Percentiles rank a stretch among this genome's conserved stretches.
Evolutionary conservation across 106 monocot species (phyloP).

Genomic region (Platanthera zijinensis): DNA sequence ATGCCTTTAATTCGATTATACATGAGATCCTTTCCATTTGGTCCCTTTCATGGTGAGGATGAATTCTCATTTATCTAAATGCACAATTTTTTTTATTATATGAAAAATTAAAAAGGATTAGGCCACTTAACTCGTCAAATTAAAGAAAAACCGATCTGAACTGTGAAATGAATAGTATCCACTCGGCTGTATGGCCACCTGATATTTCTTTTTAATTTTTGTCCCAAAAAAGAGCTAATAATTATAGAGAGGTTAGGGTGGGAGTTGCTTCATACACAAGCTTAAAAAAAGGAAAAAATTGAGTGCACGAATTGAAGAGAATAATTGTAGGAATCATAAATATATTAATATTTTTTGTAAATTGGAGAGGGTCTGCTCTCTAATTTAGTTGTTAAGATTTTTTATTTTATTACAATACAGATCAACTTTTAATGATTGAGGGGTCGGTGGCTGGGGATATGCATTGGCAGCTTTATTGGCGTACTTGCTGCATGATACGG

Average conservation of each 20-base stretch:
- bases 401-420: not conserved
- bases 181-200: not conserved
- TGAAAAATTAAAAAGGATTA: not conserved
- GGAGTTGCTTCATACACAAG: not conserved
- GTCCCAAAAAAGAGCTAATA: not conserved
- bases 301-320: too few species aligned
- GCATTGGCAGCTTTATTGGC: too few species aligned
- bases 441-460: conserved; percentile 10
- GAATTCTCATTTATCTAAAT: too few species aligned
- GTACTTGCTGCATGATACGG: too few species aligned
- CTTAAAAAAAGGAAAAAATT: not conserved
- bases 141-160: too few species aligned
- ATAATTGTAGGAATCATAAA: not conserved
- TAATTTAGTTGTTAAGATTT: not conserved
- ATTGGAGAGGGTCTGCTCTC: not conserved
- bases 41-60: too few species aligned
- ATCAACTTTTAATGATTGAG: not conserved
- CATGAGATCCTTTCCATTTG: too few species aligned
- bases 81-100: not conserved
- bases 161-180: not conserved
- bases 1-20: too few species aligned
- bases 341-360: not conserved
- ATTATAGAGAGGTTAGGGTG: conserved; percentile 7
- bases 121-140: not conserved
- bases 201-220: not conserved